Conservation (phyloP, 1,284 basidiomycete genomes). For the Fomitopsis schrenkii region DNA sequence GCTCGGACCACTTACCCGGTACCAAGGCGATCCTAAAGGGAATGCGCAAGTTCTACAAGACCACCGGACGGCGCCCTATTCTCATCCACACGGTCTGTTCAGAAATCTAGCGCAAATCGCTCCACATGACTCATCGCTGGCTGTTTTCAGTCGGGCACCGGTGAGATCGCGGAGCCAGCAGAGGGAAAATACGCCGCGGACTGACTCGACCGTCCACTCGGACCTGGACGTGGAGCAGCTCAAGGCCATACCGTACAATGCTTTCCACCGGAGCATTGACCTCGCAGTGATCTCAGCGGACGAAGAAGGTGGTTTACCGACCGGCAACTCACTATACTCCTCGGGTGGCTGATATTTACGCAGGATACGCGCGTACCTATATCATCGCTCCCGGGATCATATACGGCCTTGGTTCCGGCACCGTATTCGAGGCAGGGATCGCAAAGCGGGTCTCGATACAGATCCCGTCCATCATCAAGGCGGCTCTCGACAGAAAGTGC, state of each 20-base stretch:
- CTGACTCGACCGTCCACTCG: conserved; percentile 40
- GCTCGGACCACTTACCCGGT: conserved; percentile 17
- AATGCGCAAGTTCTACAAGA: conserved; percentile 35
- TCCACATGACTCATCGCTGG: no score
- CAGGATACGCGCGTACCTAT: conserved; percentile 40
- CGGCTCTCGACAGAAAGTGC: conserved; percentile 27
- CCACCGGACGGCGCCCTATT: conserved; percentile 34
- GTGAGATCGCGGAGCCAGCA: conserved; percentile 22
- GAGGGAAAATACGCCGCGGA: conserved; percentile 33
- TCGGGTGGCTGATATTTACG: neutral
- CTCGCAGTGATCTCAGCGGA: conserved; percentile 36
- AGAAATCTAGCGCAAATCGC: no score
- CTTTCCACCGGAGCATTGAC: conserved; percentile 41
- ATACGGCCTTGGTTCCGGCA: conserved; percentile 41
- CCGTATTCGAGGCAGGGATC: conserved; percentile 41
- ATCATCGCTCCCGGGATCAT: conserved; percentile 45
- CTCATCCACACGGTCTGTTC: conserved; percentile 47
- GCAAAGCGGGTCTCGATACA: conserved; percentile 42
- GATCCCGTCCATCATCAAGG: conserved; percentile 36
- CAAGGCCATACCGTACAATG: conserved; percentile 31
- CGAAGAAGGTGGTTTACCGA: conserved; percentile 28
- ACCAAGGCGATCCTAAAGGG: conserved; percentile 44
- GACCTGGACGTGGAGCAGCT: conserved; percentile 38
- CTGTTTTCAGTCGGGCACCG: conserved; percentile 39
- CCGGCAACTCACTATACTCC: no score